Conservation (phyloP, 75 land plant genomes). For the Adiantum capillusveneris region DNA sequence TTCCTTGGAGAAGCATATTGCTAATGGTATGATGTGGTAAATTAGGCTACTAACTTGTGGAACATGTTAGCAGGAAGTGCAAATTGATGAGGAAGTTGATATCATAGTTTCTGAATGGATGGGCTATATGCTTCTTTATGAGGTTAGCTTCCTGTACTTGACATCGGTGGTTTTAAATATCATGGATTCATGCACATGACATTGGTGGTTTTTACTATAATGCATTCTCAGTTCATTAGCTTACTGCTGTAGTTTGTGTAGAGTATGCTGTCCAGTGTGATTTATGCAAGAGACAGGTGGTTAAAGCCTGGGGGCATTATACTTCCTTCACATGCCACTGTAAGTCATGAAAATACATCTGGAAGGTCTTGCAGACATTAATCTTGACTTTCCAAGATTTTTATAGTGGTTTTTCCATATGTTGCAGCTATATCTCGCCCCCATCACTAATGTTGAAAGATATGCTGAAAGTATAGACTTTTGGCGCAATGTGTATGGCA, state of each 20-base stretch:
- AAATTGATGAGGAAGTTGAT: conserved; percentile 88
- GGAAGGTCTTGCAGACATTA: no score
- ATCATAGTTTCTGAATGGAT: conserved; percentile 98
- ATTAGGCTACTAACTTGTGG: no score
- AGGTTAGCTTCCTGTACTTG: no score
- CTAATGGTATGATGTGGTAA: no score
- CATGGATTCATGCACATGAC: no score
- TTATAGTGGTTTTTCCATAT: no score
- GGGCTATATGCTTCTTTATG: conserved; percentile 99
- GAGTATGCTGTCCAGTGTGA: conserved; percentile 94
- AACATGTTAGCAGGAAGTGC: conserved; percentile 52
- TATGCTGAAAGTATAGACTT: conserved; percentile 86
- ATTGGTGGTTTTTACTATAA: no score
- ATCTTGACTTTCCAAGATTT: no score
- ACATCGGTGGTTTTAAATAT: neutral
- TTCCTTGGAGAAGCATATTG: no score
- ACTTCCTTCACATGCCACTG: conserved; percentile 92
- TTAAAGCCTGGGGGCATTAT: conserved; percentile 92
- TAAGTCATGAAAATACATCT: no score
- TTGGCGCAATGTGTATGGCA: conserved; percentile 93
- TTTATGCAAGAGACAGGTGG: conserved; percentile 94
- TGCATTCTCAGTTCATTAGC: no score
- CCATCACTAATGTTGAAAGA: conserved; percentile 80
- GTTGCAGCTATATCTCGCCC: conserved; percentile 87
- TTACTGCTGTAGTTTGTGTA: no score